A percentile compares a stretch with the other conserved stretches of the same genome.
Evolutionary conservation across 2,329 filamentous ascomycete genomes (phyloP).

Genomic region (Monilinia vaccinii-corymbosi): DNA sequence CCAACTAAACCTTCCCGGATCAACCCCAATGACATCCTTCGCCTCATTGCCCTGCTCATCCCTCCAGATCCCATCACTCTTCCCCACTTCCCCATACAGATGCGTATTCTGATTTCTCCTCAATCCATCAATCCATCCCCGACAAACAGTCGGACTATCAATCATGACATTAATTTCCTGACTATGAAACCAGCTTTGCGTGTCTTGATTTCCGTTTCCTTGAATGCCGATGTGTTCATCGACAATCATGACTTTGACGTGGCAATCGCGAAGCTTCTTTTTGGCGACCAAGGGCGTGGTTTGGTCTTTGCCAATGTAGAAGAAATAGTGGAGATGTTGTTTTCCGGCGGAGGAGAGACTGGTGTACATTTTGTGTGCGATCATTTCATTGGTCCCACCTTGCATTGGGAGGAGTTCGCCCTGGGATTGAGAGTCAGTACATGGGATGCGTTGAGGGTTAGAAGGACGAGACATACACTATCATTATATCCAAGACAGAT

Average conservation of each 20-base stretch:
- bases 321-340: constrained; percentile 49
- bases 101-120: constrained; percentile 59
- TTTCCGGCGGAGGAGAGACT: constrained; percentile 41
- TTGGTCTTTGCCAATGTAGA: constrained; percentile 70
- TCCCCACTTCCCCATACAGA: constrained; percentile 43
- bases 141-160: constrained; percentile 53
- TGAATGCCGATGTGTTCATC: constrained; percentile 61
- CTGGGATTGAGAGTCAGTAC: constrained; percentile 21
- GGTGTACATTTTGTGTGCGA: constrained; percentile 49
- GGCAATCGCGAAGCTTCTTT: constrained; percentile 58
- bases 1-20: constrained; percentile 49
- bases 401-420: constrained; percentile 69
- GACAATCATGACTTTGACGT: constrained; percentile 69
- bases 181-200: constrained; percentile 69
- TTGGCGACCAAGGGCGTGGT: constrained; percentile 55
- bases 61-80: constrained; percentile 53
- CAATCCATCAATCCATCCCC: constrained; percentile 52
- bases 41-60: constrained; percentile 40
- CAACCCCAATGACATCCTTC: constrained; percentile 40
- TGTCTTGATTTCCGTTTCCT: constrained; percentile 73
- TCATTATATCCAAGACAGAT: constrained; percentile 76
- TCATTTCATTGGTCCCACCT: constrained; percentile 67
- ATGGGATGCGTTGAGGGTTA: rapidly evolving
- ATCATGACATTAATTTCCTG: constrained; percentile 73
- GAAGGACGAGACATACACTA: constrained; percentile 33